These are phyloP conservation scores for Melanomma pulvis-pyrius DNA, from an alignment of 495 filamentous ascomycete species.

Conservation along the genomic window DNA sequence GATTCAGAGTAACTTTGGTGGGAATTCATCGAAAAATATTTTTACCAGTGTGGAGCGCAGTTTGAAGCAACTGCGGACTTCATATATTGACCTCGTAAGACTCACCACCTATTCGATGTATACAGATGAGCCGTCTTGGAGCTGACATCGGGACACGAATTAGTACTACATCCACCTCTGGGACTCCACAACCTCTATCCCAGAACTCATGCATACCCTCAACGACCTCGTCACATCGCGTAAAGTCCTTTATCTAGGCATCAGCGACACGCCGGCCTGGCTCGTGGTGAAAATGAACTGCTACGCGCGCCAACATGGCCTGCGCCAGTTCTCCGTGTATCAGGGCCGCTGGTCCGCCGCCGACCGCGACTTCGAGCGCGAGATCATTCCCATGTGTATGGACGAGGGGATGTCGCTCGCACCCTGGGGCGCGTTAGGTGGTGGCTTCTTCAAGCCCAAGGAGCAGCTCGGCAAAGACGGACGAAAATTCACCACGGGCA, in stretches of 20 bases:
- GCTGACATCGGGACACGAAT: not conserved
- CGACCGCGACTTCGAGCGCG: conserved; percentile 39
- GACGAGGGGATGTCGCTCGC: conserved; percentile 38
- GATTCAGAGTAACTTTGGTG: conserved; percentile 59
- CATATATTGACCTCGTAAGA: conserved; percentile 60
- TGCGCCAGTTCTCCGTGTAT: conserved; percentile 38
- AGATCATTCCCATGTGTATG: conserved; percentile 40
- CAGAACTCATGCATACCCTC: conserved; percentile 63
- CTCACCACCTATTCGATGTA: not conserved
- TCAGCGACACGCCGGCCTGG: conserved; percentile 66
- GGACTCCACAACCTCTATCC: conserved; percentile 55
- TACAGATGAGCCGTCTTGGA: no score
- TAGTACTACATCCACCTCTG: conserved; percentile 40
- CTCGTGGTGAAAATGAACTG: conserved; percentile 62
- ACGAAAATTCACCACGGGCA: conserved; percentile 42
- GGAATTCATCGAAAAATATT: conserved; percentile 64
- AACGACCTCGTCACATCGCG: conserved; percentile 59
- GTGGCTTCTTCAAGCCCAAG: conserved; percentile 31
- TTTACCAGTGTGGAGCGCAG: conserved; percentile 56
- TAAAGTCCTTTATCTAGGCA: conserved; percentile 67
- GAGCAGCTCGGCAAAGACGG: conserved; percentile 40
- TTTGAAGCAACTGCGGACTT: conserved; percentile 63
- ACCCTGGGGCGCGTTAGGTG: conserved; percentile 38
- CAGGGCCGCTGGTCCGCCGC: conserved; percentile 38
- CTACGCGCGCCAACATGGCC: conserved; percentile 58